A percentile compares a stretch with the other conserved stretches of the same genome.
Evolutionary conservation across 139 green algal genomes (phyloP).

Genomic region (Zygnema cylindricum): DNA sequence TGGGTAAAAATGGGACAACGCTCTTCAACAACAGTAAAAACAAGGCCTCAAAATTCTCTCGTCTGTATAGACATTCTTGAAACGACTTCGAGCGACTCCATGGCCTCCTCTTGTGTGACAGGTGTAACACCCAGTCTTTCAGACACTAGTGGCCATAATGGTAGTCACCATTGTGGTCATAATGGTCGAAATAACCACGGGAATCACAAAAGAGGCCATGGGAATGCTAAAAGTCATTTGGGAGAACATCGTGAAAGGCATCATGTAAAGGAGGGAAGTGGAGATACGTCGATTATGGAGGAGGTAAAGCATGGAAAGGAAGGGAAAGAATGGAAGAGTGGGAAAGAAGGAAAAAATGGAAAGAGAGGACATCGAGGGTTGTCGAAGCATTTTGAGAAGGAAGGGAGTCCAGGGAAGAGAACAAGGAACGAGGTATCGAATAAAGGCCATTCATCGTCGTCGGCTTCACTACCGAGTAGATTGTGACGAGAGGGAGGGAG

Average conservation of each 20-base stretch:
- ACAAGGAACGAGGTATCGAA: neutral
- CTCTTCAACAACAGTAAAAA: neutral
- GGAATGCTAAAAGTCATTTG: too few relatives aligned
- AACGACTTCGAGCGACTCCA: neutral
- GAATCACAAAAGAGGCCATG: too few relatives aligned
- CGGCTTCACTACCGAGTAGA: neutral
- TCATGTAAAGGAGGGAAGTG: too few relatives aligned
- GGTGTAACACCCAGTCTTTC: too few relatives aligned
- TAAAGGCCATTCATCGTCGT: neutral
- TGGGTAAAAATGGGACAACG: neutral
- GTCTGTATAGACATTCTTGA: neutral
- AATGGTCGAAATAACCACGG: too few relatives aligned
- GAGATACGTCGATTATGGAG: too few relatives aligned
- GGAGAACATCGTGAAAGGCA: too few relatives aligned
- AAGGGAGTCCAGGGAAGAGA: neutral
- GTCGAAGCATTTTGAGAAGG: neutral
- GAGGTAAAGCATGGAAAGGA: too few relatives aligned
- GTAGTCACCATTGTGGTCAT: too few relatives aligned
- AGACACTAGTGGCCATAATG: too few relatives aligned
- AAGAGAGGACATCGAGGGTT: neutral
- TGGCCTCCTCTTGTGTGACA: neutral
- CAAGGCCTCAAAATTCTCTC: neutral
- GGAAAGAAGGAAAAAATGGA: too few relatives aligned
- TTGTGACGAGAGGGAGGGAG: neutral
- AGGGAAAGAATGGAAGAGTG: too few relatives aligned